phyloP scores from a whole-genome alignment of 108 stramenopile genomes.

The Asterionellopsis glacialis region DNA sequence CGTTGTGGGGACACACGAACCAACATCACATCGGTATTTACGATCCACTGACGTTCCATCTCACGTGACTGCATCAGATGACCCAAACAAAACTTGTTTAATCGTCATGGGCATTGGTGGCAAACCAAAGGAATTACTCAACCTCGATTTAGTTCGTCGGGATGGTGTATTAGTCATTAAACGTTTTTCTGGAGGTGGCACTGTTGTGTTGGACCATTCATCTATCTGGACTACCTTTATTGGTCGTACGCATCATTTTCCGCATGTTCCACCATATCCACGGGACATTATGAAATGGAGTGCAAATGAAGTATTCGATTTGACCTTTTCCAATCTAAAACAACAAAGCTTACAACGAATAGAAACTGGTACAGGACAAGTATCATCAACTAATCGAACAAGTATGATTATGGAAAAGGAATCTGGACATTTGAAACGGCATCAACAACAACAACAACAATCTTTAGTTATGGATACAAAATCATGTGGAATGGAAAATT shows the following conservation, averaged over 20 bases:
- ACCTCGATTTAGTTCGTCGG: slow-evolving; percentile 36
- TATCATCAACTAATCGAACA: too few relatives aligned
- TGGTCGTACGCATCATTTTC: slow-evolving; percentile 41
- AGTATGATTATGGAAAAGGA: too few relatives aligned
- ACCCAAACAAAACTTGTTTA: slow-evolving; percentile 27
- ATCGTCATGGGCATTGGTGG: slow-evolving; percentile 90
- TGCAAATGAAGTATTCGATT: slow-evolving; percentile 60
- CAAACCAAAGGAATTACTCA: slow-evolving; percentile 63
- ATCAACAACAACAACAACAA: slow-evolving; percentile 5
- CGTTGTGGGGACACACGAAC: slow-evolving; percentile 67
- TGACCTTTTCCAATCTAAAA: slow-evolving; percentile 54
- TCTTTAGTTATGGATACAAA: slow-evolving; percentile 48
- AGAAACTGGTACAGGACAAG: neutral
- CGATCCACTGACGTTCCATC: neutral
- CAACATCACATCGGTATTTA: slow-evolving; percentile 30
- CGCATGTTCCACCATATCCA: slow-evolving; percentile 63
- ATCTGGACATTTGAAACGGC: too few relatives aligned
- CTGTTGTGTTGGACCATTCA: slow-evolving; percentile 84
- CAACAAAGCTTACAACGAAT: slow-evolving; percentile 9
- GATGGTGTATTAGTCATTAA: slow-evolving; percentile 69
- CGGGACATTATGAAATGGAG: slow-evolving; percentile 88
- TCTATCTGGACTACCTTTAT: slow-evolving; percentile 84
- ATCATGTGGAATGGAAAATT: slow-evolving; percentile 42
- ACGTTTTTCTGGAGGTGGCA: slow-evolving; percentile 94
- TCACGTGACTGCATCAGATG: neutral